phyloP scores from a whole-genome alignment of 441 rosid genomes.

The Theobroma grandiflorum region DNA sequence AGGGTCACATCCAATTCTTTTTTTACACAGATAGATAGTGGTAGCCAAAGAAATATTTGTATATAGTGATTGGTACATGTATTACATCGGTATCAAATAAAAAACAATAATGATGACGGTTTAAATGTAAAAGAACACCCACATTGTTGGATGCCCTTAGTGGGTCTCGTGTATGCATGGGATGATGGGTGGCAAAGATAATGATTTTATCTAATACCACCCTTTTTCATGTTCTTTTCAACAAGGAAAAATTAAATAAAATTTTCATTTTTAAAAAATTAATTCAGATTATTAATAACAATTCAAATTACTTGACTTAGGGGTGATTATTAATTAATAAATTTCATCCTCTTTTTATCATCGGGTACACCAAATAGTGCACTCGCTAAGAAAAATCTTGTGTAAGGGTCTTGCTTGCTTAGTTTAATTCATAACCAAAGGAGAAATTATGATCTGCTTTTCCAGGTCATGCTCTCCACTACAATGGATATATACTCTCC shows the following conservation, averaged over 20 bases:
- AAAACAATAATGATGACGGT: background rate
- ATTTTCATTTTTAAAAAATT: background rate
- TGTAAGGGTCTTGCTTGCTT: background rate
- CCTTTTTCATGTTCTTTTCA: background rate
- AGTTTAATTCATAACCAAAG: background rate
- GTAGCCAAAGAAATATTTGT: background rate
- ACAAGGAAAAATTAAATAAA: background rate
- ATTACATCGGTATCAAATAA: background rate
- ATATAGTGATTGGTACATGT: slow-evolving; percentile 7
- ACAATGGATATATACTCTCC: background rate
- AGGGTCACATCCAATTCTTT: slow-evolving; percentile 28
- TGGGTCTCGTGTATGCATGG: background rate
- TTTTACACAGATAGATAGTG: background rate
- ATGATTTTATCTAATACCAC: background rate
- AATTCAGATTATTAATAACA: background rate
- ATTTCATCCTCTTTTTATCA: no score
- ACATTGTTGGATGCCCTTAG: slow-evolving; percentile 6
- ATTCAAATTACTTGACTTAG: background rate
- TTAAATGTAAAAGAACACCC: background rate
- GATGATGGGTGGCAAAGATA: background rate
- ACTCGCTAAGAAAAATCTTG: background rate
- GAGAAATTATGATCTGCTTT: no score
- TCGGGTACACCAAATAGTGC: background rate
- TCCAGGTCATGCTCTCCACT: background rate
- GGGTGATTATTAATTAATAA: no score